These are phyloP conservation scores for Nitzschia inconspicua DNA, from an alignment of 108 stramenopile genomes.

Conservation along the genomic window DNA sequence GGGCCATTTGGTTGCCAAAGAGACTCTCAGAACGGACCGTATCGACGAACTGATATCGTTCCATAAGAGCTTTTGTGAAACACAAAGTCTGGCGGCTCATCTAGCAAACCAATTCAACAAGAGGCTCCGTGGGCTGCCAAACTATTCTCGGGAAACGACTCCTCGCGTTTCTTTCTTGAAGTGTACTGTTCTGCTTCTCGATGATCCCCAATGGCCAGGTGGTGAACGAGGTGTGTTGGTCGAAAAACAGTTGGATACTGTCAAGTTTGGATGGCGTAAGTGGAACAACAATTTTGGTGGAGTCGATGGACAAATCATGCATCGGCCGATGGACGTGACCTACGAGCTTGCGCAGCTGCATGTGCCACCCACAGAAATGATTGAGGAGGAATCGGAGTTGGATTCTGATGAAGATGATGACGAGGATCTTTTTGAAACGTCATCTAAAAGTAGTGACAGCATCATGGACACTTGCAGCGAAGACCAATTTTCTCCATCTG, in stretches of 20 bases:
- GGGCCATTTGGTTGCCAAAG: constrained; percentile 47
- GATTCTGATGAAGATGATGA: background rate
- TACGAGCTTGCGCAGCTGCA: constrained; percentile 9
- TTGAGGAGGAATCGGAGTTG: constrained; percentile 42
- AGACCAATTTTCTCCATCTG: constrained; percentile 21
- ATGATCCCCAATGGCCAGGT: constrained; percentile 30
- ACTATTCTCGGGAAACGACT: constrained; percentile 21
- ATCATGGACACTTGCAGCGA: background rate
- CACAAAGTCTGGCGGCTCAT: constrained; percentile 45
- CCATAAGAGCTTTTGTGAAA: constrained; percentile 42
- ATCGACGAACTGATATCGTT: constrained; percentile 34
- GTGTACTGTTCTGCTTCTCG: constrained; percentile 48
- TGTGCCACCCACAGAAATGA: background rate
- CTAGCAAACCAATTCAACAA: constrained; percentile 44
- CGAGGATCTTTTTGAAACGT: background rate
- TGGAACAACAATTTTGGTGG: constrained; percentile 57
- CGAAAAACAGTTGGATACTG: constrained; percentile 53
- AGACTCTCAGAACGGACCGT: constrained; percentile 38
- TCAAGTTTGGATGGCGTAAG: constrained; percentile 46
- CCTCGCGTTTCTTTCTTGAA: constrained; percentile 36
- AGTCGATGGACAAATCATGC: constrained; percentile 15
- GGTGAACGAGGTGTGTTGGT: constrained; percentile 43
- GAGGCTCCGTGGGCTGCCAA: constrained; percentile 28
- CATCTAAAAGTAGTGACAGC: background rate
- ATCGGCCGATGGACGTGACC: constrained; percentile 14